Conservation (phyloP, 2,329 filamentous ascomycete genomes). For the Tolypocladium nubicola region DNA sequence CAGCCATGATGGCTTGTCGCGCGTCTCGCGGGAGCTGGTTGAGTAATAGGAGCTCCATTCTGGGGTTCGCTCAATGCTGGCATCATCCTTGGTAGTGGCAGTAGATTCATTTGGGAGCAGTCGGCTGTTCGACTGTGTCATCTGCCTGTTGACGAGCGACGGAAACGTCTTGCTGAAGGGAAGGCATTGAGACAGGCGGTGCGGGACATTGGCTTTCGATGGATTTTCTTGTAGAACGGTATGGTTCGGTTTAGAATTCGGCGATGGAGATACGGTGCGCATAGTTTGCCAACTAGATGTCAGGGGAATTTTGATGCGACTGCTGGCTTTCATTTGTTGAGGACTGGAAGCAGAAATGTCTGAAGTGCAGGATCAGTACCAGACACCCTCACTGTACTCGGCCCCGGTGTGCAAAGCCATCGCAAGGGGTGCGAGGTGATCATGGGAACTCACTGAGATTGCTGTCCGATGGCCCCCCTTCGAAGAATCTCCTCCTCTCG, state of each 20-base stretch:
- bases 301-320: too few relatives aligned
- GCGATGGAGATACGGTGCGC: not conserved
- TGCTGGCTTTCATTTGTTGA: not conserved
- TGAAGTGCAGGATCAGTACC: not conserved
- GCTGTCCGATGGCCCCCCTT: not conserved
- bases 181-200: not conserved
- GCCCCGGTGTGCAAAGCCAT: not conserved
- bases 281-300: not conserved
- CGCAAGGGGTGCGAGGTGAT: too few relatives aligned
- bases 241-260: not conserved
- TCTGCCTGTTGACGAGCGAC: not conserved
- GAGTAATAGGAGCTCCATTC: not conserved
- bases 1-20: not conserved
- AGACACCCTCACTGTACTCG: not conserved
- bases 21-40: not conserved
- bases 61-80: not conserved
- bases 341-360: not conserved
- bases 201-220: not conserved
- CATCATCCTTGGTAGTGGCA: not conserved
- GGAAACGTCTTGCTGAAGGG: not conserved
- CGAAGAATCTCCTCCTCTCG: conserved; percentile 13
- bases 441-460: not conserved
- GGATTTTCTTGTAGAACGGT: not conserved
- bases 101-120: not conserved
- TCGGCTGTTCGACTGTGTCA: not conserved